A percentile compares a stretch with the other conserved stretches of the same genome.
These are phyloP conservation scores for Hordeum pubiflorum DNA, from an alignment of 202 grass and related monocot genomes.

Conservation along the genomic window DNA sequence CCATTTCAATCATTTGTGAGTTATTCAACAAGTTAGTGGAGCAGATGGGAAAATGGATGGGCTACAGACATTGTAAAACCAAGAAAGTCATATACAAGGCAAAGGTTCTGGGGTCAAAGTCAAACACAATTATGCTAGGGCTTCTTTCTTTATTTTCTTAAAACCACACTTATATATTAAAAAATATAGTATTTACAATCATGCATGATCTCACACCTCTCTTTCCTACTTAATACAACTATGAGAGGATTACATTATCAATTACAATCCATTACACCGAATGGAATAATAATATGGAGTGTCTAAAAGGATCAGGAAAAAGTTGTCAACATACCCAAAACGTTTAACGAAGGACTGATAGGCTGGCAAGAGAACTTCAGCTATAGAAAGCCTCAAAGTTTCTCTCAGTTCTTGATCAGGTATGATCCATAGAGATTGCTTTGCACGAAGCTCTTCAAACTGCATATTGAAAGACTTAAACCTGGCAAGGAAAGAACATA, in stretches of 20 bases:
- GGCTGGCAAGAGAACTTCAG: slow-evolving; percentile 69
- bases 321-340: slow-evolving; percentile 49
- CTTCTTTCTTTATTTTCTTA: not conserved
- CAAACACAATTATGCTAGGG: not conserved
- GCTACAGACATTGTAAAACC: not conserved
- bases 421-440: slow-evolving; percentile 64
- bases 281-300: not conserved
- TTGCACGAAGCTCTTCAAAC: slow-evolving; percentile 62
- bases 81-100: not conserved
- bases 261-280: not conserved
- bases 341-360: slow-evolving; percentile 61
- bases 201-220: not conserved
- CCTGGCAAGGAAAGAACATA: slow-evolving; percentile 27
- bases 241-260: not conserved
- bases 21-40: not conserved
- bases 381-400: slow-evolving; percentile 63
- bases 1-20: not conserved
- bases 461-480: slow-evolving; percentile 67
- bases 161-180: not conserved
- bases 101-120: not conserved
- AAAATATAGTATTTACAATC: not conserved
- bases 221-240: not conserved
- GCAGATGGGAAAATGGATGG: slow-evolving; percentile 1
- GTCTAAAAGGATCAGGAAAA: not conserved
- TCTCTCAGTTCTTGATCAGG: slow-evolving; percentile 63